These are phyloP conservation scores for Talaromyces liani DNA, from an alignment of 495 filamentous ascomycete genomes.

Conservation along the genomic window DNA sequence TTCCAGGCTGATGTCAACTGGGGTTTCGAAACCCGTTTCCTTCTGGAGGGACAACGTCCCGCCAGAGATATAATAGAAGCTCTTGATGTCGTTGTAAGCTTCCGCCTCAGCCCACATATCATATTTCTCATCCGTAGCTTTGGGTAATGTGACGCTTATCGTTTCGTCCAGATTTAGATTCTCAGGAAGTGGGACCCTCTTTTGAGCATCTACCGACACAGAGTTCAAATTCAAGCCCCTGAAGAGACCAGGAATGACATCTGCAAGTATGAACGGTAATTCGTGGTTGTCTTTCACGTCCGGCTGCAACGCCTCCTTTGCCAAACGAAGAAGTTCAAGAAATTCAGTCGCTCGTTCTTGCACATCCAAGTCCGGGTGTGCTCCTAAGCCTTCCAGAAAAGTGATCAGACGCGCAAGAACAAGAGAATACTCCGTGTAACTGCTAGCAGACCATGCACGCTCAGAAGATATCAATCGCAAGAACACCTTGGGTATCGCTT, in stretches of 20 bases:
- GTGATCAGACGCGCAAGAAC: constrained; percentile 73
- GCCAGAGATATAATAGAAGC: constrained; percentile 60
- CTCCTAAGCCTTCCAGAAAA: constrained; percentile 66
- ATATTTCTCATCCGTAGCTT: constrained; percentile 37
- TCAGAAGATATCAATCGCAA: constrained; percentile 50
- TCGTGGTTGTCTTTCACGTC: constrained; percentile 51
- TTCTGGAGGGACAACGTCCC: constrained; percentile 24
- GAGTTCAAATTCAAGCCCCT: constrained; percentile 82
- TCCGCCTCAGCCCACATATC: constrained; percentile 6
- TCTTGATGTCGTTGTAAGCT: constrained; percentile 36
- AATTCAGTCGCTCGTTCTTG: constrained; percentile 93
- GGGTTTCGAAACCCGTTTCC: not conserved
- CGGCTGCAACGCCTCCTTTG: constrained; percentile 67
- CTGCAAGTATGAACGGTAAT: constrained; percentile 72
- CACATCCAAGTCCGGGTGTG: constrained; percentile 85
- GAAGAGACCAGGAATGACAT: constrained; percentile 84
- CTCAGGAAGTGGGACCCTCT: constrained; percentile 74
- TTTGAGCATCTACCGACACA: constrained; percentile 74
- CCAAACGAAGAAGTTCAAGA: constrained; percentile 77
- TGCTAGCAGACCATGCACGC: constrained; percentile 51
- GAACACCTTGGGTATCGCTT: constrained; percentile 81
- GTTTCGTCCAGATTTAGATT: constrained; percentile 65
- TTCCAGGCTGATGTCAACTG: constrained; percentile 7
- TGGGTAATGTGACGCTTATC: constrained; percentile 69
- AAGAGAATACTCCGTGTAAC: constrained; percentile 63